These are phyloP conservation scores for Tripterygium wilfordii DNA, from an alignment of 177 flowering plant species.

Conservation along the genomic window DNA sequence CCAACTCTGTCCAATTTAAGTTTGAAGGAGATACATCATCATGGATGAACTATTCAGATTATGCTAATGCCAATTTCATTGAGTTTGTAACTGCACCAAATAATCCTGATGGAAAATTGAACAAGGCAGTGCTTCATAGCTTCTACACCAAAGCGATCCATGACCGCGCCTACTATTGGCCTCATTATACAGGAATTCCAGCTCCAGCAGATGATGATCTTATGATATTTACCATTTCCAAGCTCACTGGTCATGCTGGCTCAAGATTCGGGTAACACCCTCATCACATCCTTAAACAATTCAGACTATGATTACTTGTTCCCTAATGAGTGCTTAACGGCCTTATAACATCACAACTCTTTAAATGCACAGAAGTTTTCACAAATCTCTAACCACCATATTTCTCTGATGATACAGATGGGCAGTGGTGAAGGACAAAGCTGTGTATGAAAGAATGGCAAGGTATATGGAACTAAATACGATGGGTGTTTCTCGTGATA, in stretches of 20 bases:
- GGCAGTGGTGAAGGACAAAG: conserved; percentile 21
- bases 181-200: conserved; percentile 40
- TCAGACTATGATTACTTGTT: no score
- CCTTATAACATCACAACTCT: not conserved
- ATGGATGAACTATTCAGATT: conserved; percentile 10
- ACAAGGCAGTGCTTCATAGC: conserved; percentile 10
- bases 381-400: no score
- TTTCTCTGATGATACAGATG: conserved; percentile 20
- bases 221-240: conserved; percentile 59
- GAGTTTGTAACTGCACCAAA: conserved; percentile 30
- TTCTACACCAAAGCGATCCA: conserved; percentile 11
- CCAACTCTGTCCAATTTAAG: conserved; percentile 7
- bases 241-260: conserved; percentile 74
- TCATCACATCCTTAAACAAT: no score
- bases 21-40: conserved; percentile 18
- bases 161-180: conserved; percentile 29
- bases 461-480: not conserved
- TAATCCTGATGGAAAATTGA: conserved; percentile 25
- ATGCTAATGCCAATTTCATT: not conserved
- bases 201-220: conserved; percentile 50
- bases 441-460: conserved; percentile 15
- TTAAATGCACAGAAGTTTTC: not conserved
- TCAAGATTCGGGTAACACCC: conserved; percentile 49
- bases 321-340: no score
- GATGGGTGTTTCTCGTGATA: conserved; percentile 20